Conservation (phyloP, 1,284 basidiomycete genomes). For the Rhodofomes roseus region DNA sequence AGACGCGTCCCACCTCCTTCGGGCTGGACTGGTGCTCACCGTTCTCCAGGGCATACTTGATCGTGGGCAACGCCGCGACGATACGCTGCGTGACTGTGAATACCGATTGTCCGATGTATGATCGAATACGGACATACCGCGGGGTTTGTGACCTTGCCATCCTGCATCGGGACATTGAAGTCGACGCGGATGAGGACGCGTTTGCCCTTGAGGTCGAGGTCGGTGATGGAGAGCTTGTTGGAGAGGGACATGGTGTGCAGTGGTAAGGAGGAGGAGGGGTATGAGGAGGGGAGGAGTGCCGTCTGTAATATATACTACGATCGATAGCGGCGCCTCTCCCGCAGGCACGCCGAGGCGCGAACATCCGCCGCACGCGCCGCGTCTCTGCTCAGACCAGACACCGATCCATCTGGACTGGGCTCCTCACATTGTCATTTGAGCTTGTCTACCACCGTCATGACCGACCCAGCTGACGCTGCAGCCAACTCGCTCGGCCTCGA, state of each 20-base stretch:
- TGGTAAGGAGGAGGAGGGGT: slow-evolving; percentile 7
- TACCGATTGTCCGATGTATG: not conserved
- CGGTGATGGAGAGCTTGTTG: slow-evolving; percentile 90
- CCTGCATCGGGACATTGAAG: slow-evolving; percentile 96
- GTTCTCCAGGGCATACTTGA: slow-evolving; percentile 91
- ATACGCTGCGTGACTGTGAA: slow-evolving; percentile 66
- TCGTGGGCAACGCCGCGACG: slow-evolving; percentile 93
- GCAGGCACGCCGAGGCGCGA: slow-evolving; percentile 8
- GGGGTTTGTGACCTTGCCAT: slow-evolving; percentile 92
- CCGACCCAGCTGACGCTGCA: slow-evolving; percentile 21
- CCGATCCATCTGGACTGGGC: slow-evolving; percentile 10
- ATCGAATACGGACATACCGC: slow-evolving; percentile 56
- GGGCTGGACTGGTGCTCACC: slow-evolving; percentile 41
- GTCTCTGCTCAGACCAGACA: slow-evolving; percentile 6
- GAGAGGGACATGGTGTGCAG: slow-evolving; percentile 84
- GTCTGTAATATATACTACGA: slow-evolving; percentile 14
- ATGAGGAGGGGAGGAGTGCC: slow-evolving; percentile 4
- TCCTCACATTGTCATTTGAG: slow-evolving; percentile 5
- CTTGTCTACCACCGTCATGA: slow-evolving; percentile 12
- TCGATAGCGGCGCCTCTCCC: slow-evolving; percentile 16
- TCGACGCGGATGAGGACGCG: slow-evolving; percentile 96
- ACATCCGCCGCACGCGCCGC: too few species aligned
- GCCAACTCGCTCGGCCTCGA: slow-evolving; percentile 67
- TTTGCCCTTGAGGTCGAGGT: slow-evolving; percentile 87
- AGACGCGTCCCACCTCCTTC: slow-evolving; percentile 8